Evolutionary conservation across 2,329 filamentous ascomycete species (phyloP), one percentile per base, ranked within the genome.

Genomic region (Monosporascus sp.): DNA sequence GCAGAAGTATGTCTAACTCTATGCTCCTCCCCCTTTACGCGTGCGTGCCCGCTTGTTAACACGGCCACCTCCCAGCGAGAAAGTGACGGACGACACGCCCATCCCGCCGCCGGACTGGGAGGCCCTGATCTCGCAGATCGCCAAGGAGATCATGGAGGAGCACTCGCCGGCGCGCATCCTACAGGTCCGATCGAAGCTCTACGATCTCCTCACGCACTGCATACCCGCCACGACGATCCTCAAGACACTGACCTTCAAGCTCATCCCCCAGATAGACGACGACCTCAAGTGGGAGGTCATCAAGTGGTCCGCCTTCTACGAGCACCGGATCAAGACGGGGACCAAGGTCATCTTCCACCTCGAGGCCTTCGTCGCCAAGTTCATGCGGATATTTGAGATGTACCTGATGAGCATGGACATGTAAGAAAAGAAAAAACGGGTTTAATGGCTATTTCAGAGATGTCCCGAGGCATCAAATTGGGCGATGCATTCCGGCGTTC

Each of bases 71-170:
- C 51, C 27, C 65, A 97, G 93, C 71, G 93, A 97, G 70, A 94
- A 89, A 74, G 85, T 97, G 18, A 88, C 87, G 49, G 91, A 97
- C 60, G 85, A 80, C 57, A 97, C 93, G 3, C 83, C 86, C 5
- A 96, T 99, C 57, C 93, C 93, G 11, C 94, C 93, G 0, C 92
- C 95, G 1, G 94, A 99, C 65, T 99, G 94, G 92, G 94, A 99
- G 69, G 89, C 90, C 0, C 80, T 99, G 56, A 92, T 99, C 61
- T 79, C 82, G 5, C 85, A 95, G 66, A 88, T 96, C 57, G 92
- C 95, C n/a, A 86, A 87, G 65, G 92, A 97, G 63, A 96, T 99
- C 52, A 84, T 97, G 67, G 87, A 88, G 39, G 93, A 99, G 70
- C 90, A 95, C 66, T 90, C 90, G n/a, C 93, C 94, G 1, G 86